phyloP scores from a whole-genome alignment of 148 eudicot genomes.

The Cornus controversa region DNA sequence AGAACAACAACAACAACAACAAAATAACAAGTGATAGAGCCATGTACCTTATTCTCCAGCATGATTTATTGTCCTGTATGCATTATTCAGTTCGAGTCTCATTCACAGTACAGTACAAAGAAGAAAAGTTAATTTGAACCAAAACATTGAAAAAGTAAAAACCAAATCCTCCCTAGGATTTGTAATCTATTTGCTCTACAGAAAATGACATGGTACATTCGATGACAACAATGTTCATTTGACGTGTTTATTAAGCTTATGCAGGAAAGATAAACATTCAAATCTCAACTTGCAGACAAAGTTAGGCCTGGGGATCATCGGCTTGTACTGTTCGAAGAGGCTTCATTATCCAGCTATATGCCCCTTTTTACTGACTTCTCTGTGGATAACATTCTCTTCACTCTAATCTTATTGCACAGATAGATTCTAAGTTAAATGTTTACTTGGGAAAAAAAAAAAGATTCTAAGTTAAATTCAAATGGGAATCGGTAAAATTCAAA shows the following conservation, averaged over 20 bases:
- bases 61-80: background rate
- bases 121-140: background rate
- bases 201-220: background rate
- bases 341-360: constrained; percentile 2
- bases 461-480: too few relatives aligned
- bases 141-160: background rate
- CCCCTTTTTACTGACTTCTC: constrained; percentile 3
- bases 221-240: constrained; percentile 5
- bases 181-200: background rate
- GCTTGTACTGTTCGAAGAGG: background rate
- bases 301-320: constrained; percentile 10
- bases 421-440: too few relatives aligned
- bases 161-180: constrained; percentile 18
- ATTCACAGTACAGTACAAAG: background rate
- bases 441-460: too few relatives aligned
- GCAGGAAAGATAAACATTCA: background rate
- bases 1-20: too few relatives aligned
- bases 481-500: background rate
- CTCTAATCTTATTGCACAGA: background rate
- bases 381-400: background rate
- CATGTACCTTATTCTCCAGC: background rate
- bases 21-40: background rate
- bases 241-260: background rate
- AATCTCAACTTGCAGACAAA: constrained; percentile 8
- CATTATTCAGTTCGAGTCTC: background rate